Evolutionary conservation across 345 rosid genomes (phyloP).

Genomic region (Pelargonium nanum): DNA sequence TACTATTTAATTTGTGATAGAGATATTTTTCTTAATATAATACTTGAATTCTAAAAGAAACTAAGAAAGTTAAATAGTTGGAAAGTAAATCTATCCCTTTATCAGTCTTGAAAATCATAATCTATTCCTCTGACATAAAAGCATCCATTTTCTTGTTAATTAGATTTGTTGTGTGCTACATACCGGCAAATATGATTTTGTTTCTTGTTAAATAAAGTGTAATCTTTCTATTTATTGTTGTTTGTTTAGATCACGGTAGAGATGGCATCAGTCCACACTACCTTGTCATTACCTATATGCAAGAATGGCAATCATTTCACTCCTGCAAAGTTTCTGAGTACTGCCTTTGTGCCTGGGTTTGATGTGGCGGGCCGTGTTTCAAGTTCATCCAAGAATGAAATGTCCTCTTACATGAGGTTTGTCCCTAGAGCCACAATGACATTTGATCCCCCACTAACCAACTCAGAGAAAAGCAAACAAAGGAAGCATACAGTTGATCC

Average conservation of each 20-base stretch:
- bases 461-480: constrained; percentile 41
- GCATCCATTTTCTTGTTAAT: neutral
- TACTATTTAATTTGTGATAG: no score
- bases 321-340: constrained; percentile 32
- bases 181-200: neutral
- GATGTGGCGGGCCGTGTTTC: constrained; percentile 39
- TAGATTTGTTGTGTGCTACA: neutral
- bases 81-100: no score
- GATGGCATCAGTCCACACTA: constrained; percentile 68
- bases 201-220: neutral
- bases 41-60: no score
- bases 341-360: constrained; percentile 51
- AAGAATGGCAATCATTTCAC: constrained; percentile 45
- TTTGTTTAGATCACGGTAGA: constrained; percentile 5
- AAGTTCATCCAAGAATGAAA: constrained; percentile 34
- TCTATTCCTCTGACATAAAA: no score
- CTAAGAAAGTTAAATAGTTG: no score
- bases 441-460: constrained; percentile 58
- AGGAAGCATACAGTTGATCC: constrained; percentile 78
- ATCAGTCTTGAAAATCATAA: no score
- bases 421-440: constrained; percentile 59
- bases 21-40: no score
- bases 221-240: neutral
- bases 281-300: constrained; percentile 38
- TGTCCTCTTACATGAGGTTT: constrained; percentile 6